Evolutionary conservation across 805 yeast species (phyloP).

Genomic region (Kluyveromyces siamensis): DNA sequence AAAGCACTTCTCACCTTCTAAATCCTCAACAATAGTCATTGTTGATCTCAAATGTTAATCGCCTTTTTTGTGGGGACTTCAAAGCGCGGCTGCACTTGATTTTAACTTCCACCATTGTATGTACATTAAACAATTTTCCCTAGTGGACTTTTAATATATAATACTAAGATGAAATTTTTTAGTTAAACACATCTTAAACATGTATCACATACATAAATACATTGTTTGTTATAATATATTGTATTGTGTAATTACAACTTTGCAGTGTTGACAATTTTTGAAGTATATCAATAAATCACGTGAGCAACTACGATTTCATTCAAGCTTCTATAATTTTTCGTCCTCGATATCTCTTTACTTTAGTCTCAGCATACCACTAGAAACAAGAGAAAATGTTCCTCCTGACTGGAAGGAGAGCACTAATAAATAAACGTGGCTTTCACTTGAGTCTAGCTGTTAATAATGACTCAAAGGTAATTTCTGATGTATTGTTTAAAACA

Average conservation of each 20-base stretch:
- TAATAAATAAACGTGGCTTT: background rate
- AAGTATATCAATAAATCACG: background rate
- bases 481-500: background rate
- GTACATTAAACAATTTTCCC: background rate
- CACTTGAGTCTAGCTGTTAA: background rate
- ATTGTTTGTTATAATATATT: no score
- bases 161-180: no score
- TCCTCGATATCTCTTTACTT: background rate
- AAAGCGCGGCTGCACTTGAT: background rate
- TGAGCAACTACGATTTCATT: background rate
- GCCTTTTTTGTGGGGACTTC: constrained; percentile 3
- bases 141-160: background rate
- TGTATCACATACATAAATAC: no score
- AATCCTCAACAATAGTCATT: background rate
- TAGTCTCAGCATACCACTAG: background rate
- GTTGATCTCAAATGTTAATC: background rate
- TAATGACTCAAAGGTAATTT: background rate
- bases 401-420: background rate
- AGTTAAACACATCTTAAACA: no score
- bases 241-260: no score
- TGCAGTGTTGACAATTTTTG: no score
- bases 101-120: background rate
- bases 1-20: background rate
- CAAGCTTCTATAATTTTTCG: background rate
- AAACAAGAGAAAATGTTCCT: background rate